A percentile compares a stretch with the other conserved stretches of the same genome.
Evolutionary conservation across 129 eudicot species (phyloP).

Genomic region (Arctium lappa): DNA sequence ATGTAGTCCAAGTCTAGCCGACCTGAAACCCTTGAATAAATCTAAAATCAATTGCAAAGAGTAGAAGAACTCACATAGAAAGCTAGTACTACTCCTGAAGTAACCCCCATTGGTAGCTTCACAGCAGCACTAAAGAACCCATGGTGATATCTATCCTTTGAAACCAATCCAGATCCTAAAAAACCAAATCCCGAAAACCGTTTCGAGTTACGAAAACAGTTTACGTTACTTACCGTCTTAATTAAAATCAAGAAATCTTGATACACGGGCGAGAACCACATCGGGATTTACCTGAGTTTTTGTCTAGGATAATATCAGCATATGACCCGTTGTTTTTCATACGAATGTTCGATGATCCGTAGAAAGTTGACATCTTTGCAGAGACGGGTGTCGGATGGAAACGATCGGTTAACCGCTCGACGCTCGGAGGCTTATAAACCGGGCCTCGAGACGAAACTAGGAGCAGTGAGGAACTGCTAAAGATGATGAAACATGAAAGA

Average conservation of each 20-base stretch:
- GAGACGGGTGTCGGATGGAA: constrained; percentile 39
- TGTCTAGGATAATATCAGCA: constrained; percentile 61
- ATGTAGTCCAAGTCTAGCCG: too few species aligned
- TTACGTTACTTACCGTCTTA: neutral
- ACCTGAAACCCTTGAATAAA: too few species aligned
- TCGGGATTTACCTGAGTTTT: constrained; percentile 45
- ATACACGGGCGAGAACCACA: neutral
- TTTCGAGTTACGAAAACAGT: neutral
- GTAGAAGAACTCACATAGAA: constrained; percentile 63
- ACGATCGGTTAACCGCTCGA: constrained; percentile 50
- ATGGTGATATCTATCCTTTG: constrained; percentile 66
- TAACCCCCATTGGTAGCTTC: constrained; percentile 72
- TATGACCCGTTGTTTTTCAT: constrained; percentile 54
- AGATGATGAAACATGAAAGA: constrained; percentile 27
- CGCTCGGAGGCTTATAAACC: constrained; percentile 49
- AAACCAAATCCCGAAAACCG: neutral
- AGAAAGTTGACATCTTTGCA: constrained; percentile 37
- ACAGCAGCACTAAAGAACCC: constrained; percentile 92
- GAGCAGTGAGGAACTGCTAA: neutral
- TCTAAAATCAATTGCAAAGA: neutral
- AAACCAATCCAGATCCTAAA: constrained; percentile 81
- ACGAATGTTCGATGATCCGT: constrained; percentile 55
- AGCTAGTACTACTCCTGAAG: constrained; percentile 92
- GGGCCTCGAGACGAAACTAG: constrained; percentile 41
- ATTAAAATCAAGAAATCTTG: neutral